phyloP scores from a whole-genome alignment of 805 yeast species.

The Geotrichum ghanense region DNA sequence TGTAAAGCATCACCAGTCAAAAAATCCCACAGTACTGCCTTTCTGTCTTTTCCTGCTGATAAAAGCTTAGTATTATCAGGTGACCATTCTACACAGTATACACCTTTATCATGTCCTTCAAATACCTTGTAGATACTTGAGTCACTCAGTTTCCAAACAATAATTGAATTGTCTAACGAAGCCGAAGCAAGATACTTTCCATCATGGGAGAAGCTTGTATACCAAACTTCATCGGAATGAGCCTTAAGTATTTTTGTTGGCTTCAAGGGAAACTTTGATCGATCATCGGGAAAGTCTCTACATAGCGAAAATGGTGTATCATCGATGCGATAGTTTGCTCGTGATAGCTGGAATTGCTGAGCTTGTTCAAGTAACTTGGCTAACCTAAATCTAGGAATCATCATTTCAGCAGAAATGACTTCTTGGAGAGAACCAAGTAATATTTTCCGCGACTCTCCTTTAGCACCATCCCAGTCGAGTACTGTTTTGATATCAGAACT shows the following conservation, averaged over 20 bases:
- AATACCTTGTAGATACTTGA: constrained; percentile 23
- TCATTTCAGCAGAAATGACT: constrained; percentile 39
- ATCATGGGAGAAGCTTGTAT: constrained; percentile 59
- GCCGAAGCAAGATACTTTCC: constrained; percentile 73
- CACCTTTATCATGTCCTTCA: constrained; percentile 22
- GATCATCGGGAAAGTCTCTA: constrained; percentile 26
- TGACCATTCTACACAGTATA: constrained; percentile 62
- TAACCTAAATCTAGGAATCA: constrained; percentile 43
- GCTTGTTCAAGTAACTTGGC: constrained; percentile 43
- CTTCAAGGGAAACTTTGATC: constrained; percentile 22
- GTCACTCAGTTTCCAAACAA: constrained; percentile 49
- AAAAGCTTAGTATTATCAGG: constrained; percentile 56
- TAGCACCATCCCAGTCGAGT: constrained; percentile 25
- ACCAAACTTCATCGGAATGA: constrained; percentile 78
- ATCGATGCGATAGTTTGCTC: constrained; percentile 18
- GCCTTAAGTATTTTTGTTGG: constrained; percentile 35
- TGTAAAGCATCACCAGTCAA: constrained; percentile 25
- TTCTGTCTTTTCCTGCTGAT: constrained; percentile 62
- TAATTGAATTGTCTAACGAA: constrained; percentile 51
- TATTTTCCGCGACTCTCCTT: constrained; percentile 30
- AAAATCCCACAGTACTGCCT: constrained; percentile 60
- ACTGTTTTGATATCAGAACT: constrained; percentile 21
- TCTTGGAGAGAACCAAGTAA: constrained; percentile 34
- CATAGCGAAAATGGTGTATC: constrained; percentile 22
- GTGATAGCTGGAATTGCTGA: constrained; percentile 32